Evolutionary conservation across 805 yeast species (phyloP).

Genomic region (Candida maesae): DNA sequence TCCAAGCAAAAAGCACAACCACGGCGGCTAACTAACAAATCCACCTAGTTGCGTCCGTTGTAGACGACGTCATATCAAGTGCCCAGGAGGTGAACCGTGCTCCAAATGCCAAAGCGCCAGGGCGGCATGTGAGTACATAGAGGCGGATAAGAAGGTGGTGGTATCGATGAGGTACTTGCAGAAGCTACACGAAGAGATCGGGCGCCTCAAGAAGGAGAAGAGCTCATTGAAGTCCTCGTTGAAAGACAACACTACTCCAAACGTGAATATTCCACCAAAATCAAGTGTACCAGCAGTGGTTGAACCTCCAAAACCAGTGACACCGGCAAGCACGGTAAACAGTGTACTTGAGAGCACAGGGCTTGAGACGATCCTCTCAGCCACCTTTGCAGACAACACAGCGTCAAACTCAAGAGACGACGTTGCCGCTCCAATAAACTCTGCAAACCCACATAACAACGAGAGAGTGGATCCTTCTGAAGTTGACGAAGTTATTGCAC

Average conservation of each 20-base stretch:
- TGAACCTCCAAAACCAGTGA: not conserved
- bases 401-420: conserved; percentile 21
- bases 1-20: not conserved
- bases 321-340: conserved; percentile 10
- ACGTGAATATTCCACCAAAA: too few relatives aligned
- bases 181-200: conserved; percentile 63
- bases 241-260: conserved; percentile 16
- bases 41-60: conserved; percentile 53
- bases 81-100: conserved; percentile 79
- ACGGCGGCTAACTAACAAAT: conserved; percentile 1
- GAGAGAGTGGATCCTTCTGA: not conserved
- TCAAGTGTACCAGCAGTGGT: too few relatives aligned
- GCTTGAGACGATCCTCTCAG: conserved; percentile 23
- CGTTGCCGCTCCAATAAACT: not conserved
- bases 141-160: conserved; percentile 68
- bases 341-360: conserved; percentile 22
- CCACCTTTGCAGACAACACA: conserved; percentile 26
- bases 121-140: conserved; percentile 64
- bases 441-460: not conserved
- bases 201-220: conserved; percentile 62
- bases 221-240: conserved; percentile 43
- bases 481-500: conserved; percentile 50
- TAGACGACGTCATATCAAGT: conserved; percentile 66
- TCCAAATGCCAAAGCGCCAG: conserved; percentile 53
- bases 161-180: conserved; percentile 68